Conservation (phyloP, 1,284 basidiomycete species). For the Marasmius oreades region DNA sequence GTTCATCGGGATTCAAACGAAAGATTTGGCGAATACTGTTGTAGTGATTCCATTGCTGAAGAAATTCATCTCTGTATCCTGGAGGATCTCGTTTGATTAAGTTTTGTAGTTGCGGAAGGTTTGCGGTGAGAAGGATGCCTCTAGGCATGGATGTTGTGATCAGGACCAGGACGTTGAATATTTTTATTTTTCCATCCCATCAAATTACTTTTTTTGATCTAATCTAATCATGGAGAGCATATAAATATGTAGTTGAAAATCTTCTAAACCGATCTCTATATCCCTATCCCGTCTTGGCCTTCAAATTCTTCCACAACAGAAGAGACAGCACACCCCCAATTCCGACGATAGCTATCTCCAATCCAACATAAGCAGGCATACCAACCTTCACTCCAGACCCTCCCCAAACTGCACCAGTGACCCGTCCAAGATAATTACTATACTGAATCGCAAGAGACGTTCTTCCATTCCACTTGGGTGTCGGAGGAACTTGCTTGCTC, state of each 20-base stretch:
- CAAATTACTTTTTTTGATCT: too few relatives aligned
- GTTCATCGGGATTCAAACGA: slow-evolving; percentile 73
- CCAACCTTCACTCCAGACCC: slow-evolving; percentile 63
- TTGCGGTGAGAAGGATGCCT: slow-evolving; percentile 63
- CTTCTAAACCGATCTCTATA: too few relatives aligned
- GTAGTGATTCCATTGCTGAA: slow-evolving; percentile 99
- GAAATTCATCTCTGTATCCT: slow-evolving; percentile 93
- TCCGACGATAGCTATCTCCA: slow-evolving; percentile 60
- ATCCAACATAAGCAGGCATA: slow-evolving; percentile 58
- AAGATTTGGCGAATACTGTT: slow-evolving; percentile 86
- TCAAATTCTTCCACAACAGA: slow-evolving; percentile 58
- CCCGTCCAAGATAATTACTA: slow-evolving; percentile 61
- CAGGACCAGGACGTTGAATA: neutral
- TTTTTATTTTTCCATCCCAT: neutral
- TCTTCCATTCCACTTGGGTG: slow-evolving; percentile 50
- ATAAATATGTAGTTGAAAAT: too few relatives aligned
- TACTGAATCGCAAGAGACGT: slow-evolving; percentile 62
- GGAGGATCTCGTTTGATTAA: slow-evolving; percentile 93
- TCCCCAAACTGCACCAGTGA: slow-evolving; percentile 65
- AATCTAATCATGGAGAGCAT: too few relatives aligned
- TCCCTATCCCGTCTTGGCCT: slow-evolving; percentile 68
- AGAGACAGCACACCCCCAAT: slow-evolving; percentile 52
- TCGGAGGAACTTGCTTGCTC: slow-evolving; percentile 58
- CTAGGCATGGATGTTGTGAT: slow-evolving; percentile 42
- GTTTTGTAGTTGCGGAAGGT: slow-evolving; percentile 87